A percentile compares a stretch with the other conserved stretches of the same genome.
Evolutionary conservation across 345 rosid genomes (phyloP).

Genomic region (Gossypium bickii): DNA sequence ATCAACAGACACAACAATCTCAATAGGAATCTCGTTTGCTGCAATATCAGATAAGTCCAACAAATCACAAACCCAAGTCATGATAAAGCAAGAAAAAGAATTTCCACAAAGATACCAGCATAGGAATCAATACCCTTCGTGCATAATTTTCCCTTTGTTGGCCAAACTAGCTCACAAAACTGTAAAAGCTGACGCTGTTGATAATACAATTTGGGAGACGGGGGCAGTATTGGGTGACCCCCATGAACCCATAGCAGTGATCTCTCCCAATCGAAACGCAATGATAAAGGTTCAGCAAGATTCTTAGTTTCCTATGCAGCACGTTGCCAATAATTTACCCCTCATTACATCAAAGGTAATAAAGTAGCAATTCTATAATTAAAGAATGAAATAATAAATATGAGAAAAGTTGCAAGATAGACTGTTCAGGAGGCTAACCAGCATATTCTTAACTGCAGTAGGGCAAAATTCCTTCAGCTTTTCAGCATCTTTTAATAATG

Average conservation of each 20-base stretch:
- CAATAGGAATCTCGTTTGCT: conserved; percentile 38
- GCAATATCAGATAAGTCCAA: conserved; percentile 20
- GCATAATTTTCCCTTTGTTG: conserved; percentile 26
- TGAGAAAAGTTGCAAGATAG: background rate
- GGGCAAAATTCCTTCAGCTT: conserved; percentile 51
- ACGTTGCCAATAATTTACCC: conserved; percentile 21
- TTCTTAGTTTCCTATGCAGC: conserved; percentile 47
- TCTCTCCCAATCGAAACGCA: conserved; percentile 42
- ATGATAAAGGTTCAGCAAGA: conserved; percentile 39
- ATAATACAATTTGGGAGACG: conserved; percentile 45
- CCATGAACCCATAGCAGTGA: conserved; percentile 86
- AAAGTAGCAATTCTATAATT: background rate
- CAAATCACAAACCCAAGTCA: conserved; percentile 18
- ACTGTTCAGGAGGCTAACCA: conserved; percentile 43
- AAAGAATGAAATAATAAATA: background rate
- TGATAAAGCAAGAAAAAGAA: conserved; percentile 13
- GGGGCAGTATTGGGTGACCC: conserved; percentile 81
- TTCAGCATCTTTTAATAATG: conserved; percentile 56
- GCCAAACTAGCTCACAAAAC: conserved; percentile 66
- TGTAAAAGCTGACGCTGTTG: conserved; percentile 50
- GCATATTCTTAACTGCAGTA: conserved; percentile 37
- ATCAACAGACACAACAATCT: conserved; percentile 40
- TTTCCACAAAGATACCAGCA: conserved; percentile 12
- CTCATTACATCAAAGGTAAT: conserved; percentile 7
- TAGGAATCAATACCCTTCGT: conserved; percentile 44